Percentiles rank a stretch among this genome's conserved stretches.
Evolutionary conservation across 306 rosid genomes (phyloP).

Genomic region (Styphnolobium japonicum): DNA sequence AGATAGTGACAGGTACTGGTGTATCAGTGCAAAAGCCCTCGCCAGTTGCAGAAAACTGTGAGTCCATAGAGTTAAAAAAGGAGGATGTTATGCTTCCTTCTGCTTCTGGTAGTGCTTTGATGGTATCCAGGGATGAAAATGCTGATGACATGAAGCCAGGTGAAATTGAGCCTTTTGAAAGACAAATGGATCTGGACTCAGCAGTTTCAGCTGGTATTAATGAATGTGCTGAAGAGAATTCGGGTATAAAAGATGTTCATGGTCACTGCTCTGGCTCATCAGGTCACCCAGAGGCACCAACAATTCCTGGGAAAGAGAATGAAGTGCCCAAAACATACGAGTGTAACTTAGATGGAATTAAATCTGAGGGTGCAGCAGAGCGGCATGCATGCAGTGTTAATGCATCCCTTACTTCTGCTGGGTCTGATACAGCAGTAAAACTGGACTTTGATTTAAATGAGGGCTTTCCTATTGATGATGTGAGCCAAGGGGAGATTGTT

Average conservation of each 20-base stretch:
- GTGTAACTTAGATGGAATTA: slow-evolving; percentile 27
- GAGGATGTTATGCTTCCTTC: slow-evolving; percentile 23
- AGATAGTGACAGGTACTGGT: slow-evolving; percentile 17
- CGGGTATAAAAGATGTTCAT: slow-evolving; percentile 18
- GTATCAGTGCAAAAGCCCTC: slow-evolving; percentile 22
- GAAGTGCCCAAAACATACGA: slow-evolving; percentile 33
- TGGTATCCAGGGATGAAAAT: slow-evolving; percentile 15
- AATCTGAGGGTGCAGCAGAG: slow-evolving; percentile 41
- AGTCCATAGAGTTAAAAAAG: slow-evolving; percentile 18
- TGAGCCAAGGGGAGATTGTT: slow-evolving; percentile 51
- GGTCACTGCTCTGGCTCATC: slow-evolving; percentile 22
- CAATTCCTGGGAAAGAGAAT: slow-evolving; percentile 16
- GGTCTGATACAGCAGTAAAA: slow-evolving; percentile 47
- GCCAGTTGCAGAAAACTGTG: slow-evolving; percentile 24
- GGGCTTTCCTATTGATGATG: slow-evolving; percentile 81
- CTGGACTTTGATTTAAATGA: slow-evolving; percentile 92
- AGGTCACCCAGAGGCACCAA: slow-evolving; percentile 19
- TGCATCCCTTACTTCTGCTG: slow-evolving; percentile 27
- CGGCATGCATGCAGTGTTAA: slow-evolving; percentile 21
- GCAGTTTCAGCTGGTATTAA: slow-evolving; percentile 19
- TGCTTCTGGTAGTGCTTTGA: slow-evolving; percentile 25
- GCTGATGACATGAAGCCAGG: background rate
- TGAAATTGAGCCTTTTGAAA: slow-evolving; percentile 13
- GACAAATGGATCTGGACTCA: slow-evolving; percentile 22
- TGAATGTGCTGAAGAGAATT: slow-evolving; percentile 25